Evolutionary conservation across 352 stramenopile genomes (phyloP).

Genomic region (Phytophthora fragariaefolia): DNA sequence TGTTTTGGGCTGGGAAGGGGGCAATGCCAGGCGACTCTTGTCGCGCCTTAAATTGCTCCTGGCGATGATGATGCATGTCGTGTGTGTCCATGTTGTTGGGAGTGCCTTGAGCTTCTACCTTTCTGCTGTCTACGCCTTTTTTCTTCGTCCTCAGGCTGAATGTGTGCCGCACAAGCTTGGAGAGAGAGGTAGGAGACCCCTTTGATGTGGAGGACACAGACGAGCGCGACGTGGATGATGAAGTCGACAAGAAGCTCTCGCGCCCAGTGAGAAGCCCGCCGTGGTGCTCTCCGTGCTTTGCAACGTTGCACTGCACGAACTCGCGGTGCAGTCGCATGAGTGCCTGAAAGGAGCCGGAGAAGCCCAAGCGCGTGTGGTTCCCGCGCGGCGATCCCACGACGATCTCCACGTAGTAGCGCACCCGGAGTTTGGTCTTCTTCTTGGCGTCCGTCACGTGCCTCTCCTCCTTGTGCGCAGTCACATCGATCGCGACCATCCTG

Average conservation of each 20-base stretch:
- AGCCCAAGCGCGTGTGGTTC: slow-evolving; percentile 65
- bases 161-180: slow-evolving; percentile 34
- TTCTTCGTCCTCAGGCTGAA: slow-evolving; percentile 37
- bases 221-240: slow-evolving; percentile 55
- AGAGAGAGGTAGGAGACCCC: slow-evolving; percentile 37
- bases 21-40: slow-evolving; percentile 42
- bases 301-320: slow-evolving; percentile 50
- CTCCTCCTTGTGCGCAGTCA: slow-evolving; percentile 74
- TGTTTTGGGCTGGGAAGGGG: slow-evolving; percentile 48
- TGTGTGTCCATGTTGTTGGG: slow-evolving; percentile 24
- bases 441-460: slow-evolving; percentile 53
- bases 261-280: slow-evolving; percentile 24
- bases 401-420: slow-evolving; percentile 80
- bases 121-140: background rate
- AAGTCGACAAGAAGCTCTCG: slow-evolving; percentile 53
- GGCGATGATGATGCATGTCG: slow-evolving; percentile 16
- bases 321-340: slow-evolving; percentile 58
- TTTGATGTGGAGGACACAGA: slow-evolving; percentile 45
- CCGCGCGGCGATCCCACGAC: slow-evolving; percentile 57
- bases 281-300: slow-evolving; percentile 43
- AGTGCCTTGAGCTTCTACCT: background rate
- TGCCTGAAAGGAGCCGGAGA: slow-evolving; percentile 69
- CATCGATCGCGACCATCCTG: slow-evolving; percentile 55
- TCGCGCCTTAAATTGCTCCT: slow-evolving; percentile 11
- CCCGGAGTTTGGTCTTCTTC: slow-evolving; percentile 53